Conservation (phyloP, 2,329 filamentous ascomycete genomes). For the Samsoniella hepiali region DNA sequence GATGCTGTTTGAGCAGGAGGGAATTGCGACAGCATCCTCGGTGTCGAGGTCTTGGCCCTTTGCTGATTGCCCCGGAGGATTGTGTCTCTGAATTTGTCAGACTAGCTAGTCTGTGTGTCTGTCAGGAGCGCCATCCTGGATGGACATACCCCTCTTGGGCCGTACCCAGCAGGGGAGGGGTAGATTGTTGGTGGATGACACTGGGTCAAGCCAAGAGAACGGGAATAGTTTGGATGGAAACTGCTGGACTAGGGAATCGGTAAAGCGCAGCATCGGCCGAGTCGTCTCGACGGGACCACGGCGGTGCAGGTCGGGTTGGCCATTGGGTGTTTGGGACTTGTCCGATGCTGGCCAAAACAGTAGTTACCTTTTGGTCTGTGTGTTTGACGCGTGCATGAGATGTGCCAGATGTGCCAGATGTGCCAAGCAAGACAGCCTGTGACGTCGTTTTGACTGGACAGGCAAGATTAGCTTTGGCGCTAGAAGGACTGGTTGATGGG, state of each 20-base stretch:
- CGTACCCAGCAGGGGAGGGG: background rate
- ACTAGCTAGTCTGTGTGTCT: background rate
- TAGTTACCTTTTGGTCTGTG: background rate
- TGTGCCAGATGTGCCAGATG: background rate
- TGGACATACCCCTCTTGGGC: background rate
- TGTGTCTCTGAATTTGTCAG: constrained; percentile 4
- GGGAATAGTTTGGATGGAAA: constrained; percentile 2
- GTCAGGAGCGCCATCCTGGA: background rate
- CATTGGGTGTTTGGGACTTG: background rate
- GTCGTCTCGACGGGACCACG: background rate
- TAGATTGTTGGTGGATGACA: constrained; percentile 3
- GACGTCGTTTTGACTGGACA: constrained; percentile 12
- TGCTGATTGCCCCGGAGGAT: background rate
- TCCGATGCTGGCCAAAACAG: background rate
- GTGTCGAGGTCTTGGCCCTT: background rate
- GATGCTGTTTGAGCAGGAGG: background rate
- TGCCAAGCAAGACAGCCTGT: background rate
- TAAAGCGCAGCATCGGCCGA: background rate
- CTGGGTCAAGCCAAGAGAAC: constrained; percentile 2
- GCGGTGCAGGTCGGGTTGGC: background rate
- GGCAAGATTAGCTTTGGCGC: constrained; percentile 16
- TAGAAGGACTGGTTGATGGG: background rate
- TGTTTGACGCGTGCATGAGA: background rate
- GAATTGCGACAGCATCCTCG: background rate
- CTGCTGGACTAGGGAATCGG: background rate